Conservation (phyloP, 192 early-diverging fungal genomes). For the Umbelopsis vinacea region DNA sequence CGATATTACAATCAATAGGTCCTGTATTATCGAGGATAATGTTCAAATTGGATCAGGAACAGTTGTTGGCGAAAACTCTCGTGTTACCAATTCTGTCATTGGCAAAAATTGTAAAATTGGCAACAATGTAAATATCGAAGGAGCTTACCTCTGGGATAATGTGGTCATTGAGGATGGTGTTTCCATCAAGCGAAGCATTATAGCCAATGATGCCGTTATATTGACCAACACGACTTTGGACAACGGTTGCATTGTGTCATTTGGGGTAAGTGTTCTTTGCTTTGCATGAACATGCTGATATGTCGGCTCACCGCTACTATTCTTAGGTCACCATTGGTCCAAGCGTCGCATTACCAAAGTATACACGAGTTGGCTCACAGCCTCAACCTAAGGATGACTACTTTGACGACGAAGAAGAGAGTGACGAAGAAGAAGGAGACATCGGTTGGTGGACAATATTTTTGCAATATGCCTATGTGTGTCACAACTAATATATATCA, state of each 20-base stretch:
- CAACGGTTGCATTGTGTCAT: conserved; percentile 74
- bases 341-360: conserved; percentile 64
- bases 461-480: neutral
- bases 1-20: conserved; percentile 41
- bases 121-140: conserved; percentile 74
- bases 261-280: conserved; percentile 52
- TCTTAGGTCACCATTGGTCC: conserved; percentile 71
- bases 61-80: conserved; percentile 73
- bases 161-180: conserved; percentile 71
- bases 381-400: conserved; percentile 38
- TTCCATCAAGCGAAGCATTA: conserved; percentile 68
- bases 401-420: conserved; percentile 52
- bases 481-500: neutral
- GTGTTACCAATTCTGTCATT: conserved; percentile 80
- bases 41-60: conserved; percentile 83
- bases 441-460: conserved; percentile 17
- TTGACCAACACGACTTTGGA: conserved; percentile 67
- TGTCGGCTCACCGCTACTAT: neutral
- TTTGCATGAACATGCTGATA: neutral
- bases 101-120: conserved; percentile 85
- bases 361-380: conserved; percentile 64
- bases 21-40: conserved; percentile 70
- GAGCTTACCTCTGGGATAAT: conserved; percentile 87
- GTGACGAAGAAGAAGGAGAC: conserved; percentile 38
- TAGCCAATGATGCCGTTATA: conserved; percentile 74